Conservation (phyloP, 169 alveolate genomes). For the Babesia bovis region DNA sequence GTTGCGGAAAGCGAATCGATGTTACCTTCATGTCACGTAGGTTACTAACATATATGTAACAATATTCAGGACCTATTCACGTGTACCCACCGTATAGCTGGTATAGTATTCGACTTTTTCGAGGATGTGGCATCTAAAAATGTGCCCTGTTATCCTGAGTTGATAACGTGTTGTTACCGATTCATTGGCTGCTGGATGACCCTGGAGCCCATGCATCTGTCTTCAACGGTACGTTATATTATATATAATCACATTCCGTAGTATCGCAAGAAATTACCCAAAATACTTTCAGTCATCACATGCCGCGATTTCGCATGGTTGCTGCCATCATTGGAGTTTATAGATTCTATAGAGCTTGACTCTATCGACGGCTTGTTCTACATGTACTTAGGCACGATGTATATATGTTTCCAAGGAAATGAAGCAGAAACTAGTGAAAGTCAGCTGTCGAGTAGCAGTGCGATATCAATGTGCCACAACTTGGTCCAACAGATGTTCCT, state of each 20-base stretch:
- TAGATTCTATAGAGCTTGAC: conserved; percentile 30
- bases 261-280: conserved; percentile 23
- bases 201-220: conserved; percentile 56
- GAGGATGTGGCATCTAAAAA: conserved; percentile 12
- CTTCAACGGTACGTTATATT: conserved; percentile 12
- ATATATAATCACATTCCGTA: neutral
- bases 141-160: neutral
- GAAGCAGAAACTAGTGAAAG: neutral
- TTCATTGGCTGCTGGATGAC: conserved; percentile 67
- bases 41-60: neutral
- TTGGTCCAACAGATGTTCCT: conserved; percentile 30
- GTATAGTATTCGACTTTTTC: conserved; percentile 39
- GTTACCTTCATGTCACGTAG: conserved; percentile 26
- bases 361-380: neutral
- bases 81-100: conserved; percentile 29
- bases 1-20: conserved; percentile 20
- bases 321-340: conserved; percentile 47
- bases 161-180: conserved; percentile 18
- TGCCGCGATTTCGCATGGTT: conserved; percentile 48
- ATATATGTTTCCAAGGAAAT: neutral
- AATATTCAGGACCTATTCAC: conserved; percentile 31
- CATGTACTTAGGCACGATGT: neutral
- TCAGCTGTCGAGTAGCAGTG: neutral
- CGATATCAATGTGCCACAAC: conserved; percentile 22
- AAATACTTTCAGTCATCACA: conserved; percentile 19